Evolutionary conservation across 2,329 filamentous ascomycete genomes (phyloP).

Genomic region (Aspergillus viridinutans): DNA sequence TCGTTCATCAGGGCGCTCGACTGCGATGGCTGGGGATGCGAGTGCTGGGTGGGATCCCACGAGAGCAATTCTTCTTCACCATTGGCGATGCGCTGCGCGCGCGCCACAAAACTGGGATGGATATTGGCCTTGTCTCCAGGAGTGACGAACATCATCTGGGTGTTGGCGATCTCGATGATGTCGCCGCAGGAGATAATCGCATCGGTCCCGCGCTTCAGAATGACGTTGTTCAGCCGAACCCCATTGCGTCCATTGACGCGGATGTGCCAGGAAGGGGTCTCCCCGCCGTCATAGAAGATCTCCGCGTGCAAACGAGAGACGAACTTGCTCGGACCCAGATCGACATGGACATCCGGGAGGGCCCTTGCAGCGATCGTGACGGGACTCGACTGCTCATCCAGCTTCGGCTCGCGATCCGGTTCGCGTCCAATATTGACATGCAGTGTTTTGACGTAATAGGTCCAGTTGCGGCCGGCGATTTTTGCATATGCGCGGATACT

Average conservation of each 20-base stretch:
- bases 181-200: constrained; percentile 74
- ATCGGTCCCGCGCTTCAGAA: constrained; percentile 63
- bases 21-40: constrained; percentile 31
- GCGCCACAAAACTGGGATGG: constrained; percentile 64
- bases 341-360: constrained; percentile 67
- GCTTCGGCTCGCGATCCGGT: constrained; percentile 42
- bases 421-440: constrained; percentile 48
- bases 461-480: constrained; percentile 49
- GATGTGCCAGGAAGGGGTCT: constrained; percentile 68
- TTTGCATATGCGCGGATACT: constrained; percentile 49
- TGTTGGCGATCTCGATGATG: constrained; percentile 84
- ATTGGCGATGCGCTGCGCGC: constrained; percentile 51
- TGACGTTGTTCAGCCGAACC: constrained; percentile 72
- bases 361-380: constrained; percentile 41
- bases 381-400: constrained; percentile 45
- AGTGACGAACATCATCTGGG: constrained; percentile 99
- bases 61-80: constrained; percentile 35
- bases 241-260: constrained; percentile 88
- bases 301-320: constrained; percentile 73
- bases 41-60: constrained; percentile 37
- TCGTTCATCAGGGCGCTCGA: constrained; percentile 8
- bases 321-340: constrained; percentile 78
- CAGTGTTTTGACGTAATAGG: constrained; percentile 48
- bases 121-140: constrained; percentile 70
- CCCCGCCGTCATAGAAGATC: constrained; percentile 68